These are phyloP conservation scores for Leccinum aurantiacum DNA, from an alignment of 768 basidiomycete species.

Conservation along the genomic window DNA sequence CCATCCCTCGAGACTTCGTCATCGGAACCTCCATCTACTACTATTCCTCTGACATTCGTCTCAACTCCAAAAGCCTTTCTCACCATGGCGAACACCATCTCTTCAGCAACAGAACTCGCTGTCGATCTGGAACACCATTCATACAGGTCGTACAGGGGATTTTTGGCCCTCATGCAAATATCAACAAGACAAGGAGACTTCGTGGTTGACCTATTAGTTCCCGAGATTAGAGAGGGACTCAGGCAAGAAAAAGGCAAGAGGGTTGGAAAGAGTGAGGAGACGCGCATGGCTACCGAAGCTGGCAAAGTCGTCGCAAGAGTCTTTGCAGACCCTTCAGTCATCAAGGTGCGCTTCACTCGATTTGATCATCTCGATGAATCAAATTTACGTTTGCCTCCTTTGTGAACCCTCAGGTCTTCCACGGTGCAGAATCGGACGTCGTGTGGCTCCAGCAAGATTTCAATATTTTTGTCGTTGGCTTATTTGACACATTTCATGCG, in stretches of 20 bases:
- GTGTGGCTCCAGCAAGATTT: conserved; percentile 97
- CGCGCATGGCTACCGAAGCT: conserved; percentile 23
- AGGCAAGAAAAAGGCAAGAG: conserved; percentile 54
- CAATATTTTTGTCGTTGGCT: conserved; percentile 86
- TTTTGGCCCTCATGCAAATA: conserved; percentile 92
- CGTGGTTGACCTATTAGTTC: conserved; percentile 76
- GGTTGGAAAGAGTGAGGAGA: conserved; percentile 11
- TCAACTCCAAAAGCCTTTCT: conserved; percentile 55
- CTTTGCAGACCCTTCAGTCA: conserved; percentile 78
- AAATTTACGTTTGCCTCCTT: not conserved
- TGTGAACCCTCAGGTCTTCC: conserved; percentile 64
- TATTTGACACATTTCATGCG: conserved; percentile 98
- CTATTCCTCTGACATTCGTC: conserved; percentile 64
- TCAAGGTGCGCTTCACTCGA: conserved; percentile 60
- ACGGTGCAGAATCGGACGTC: conserved; percentile 93
- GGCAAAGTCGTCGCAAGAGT: conserved; percentile 48
- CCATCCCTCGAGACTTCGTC: conserved; percentile 57
- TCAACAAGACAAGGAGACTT: conserved; percentile 84
- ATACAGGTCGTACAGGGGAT: conserved; percentile 80
- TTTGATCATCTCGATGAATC: not conserved
- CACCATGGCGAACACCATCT: conserved; percentile 67
- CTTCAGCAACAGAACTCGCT: conserved; percentile 72
- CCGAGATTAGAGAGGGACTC: conserved; percentile 65
- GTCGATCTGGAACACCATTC: conserved; percentile 95
- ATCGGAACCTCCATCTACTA: not conserved